phyloP scores from a whole-genome alignment of 176 grass and related monocot species.

The Avena sativa region DNA sequence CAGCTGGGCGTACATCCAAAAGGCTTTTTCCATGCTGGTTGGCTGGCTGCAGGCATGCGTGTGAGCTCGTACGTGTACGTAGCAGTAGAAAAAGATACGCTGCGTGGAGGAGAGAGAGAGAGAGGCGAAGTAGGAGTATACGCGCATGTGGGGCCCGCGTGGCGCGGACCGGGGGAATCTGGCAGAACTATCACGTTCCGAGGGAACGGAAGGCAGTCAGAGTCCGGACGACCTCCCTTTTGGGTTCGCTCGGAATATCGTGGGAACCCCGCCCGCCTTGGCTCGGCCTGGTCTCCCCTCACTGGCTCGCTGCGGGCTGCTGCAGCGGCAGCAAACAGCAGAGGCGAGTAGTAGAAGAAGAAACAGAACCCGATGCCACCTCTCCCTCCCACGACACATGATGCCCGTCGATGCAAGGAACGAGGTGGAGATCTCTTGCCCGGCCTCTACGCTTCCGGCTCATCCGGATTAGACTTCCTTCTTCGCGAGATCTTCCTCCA shows the following conservation, averaged over 20 bases:
- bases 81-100: background rate
- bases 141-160: slow-evolving; percentile 40
- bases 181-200: slow-evolving; percentile 71
- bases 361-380: slow-evolving; percentile 46
- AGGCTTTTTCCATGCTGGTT: slow-evolving; percentile 14
- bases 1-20: background rate
- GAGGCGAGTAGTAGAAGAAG: slow-evolving; percentile 44
- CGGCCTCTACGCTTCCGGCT: slow-evolving; percentile 57
- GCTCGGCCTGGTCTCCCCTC: background rate
- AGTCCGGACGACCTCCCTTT: slow-evolving; percentile 2
- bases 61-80: slow-evolving; percentile 20
- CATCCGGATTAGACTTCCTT: slow-evolving; percentile 46
- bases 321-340: slow-evolving; percentile 7
- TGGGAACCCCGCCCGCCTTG: slow-evolving; percentile 39
- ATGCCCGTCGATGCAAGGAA: background rate
- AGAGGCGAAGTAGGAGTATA: background rate
- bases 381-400: background rate
- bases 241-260: slow-evolving; percentile 40
- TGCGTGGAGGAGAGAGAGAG: no score
- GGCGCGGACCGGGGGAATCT: slow-evolving; percentile 67
- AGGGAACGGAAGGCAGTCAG: slow-evolving; percentile 49
- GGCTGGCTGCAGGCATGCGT: background rate
- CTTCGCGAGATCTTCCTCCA: slow-evolving; percentile 8
- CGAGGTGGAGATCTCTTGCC: slow-evolving; percentile 45
- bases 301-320: background rate